Evolutionary conservation across 1,139 yeast genomes (phyloP).

Genomic region (Yamadazyma trypodendri): DNA sequence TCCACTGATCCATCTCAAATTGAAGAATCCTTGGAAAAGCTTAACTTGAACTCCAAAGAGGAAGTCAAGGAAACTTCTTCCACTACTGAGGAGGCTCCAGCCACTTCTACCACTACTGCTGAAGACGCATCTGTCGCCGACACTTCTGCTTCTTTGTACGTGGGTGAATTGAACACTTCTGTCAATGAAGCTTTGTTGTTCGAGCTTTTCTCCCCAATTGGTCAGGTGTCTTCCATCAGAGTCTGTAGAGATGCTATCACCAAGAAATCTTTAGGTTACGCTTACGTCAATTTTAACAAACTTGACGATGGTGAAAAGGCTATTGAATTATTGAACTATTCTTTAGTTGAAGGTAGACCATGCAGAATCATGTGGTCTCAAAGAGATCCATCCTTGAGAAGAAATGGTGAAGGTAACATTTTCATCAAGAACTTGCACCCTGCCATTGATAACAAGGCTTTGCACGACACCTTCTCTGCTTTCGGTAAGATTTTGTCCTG

Average conservation of each 20-base stretch:
- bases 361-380: conserved; percentile 99
- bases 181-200: conserved; percentile 94
- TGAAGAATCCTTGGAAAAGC: conserved; percentile 57
- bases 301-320: conserved; percentile 92
- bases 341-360: conserved; percentile 91
- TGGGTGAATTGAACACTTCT: conserved; percentile 92
- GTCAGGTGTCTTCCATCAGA: conserved; percentile 95
- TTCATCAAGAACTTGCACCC: conserved; percentile 98
- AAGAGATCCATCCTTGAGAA: conserved; percentile 96
- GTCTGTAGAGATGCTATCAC: conserved; percentile 99
- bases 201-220: conserved; percentile 92
- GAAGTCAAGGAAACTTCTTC: conserved; percentile 28
- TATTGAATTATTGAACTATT: conserved; percentile 92
- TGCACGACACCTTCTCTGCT: conserved; percentile 96
- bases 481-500: conserved; percentile 96
- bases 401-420: conserved; percentile 95
- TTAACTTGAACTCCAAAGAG: conserved; percentile 48
- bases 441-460: conserved; percentile 97
- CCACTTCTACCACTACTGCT: conserved; percentile 19
- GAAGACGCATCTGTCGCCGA: conserved; percentile 37
- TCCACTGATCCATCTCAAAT: conserved; percentile 43
- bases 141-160: conserved; percentile 86
- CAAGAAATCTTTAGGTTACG: conserved; percentile 96
- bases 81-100: conserved; percentile 5
- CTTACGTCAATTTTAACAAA: conserved; percentile 95